Conservation (phyloP, 768 basidiomycete genomes). For the Rhodosporidiobolus sp. region DNA sequence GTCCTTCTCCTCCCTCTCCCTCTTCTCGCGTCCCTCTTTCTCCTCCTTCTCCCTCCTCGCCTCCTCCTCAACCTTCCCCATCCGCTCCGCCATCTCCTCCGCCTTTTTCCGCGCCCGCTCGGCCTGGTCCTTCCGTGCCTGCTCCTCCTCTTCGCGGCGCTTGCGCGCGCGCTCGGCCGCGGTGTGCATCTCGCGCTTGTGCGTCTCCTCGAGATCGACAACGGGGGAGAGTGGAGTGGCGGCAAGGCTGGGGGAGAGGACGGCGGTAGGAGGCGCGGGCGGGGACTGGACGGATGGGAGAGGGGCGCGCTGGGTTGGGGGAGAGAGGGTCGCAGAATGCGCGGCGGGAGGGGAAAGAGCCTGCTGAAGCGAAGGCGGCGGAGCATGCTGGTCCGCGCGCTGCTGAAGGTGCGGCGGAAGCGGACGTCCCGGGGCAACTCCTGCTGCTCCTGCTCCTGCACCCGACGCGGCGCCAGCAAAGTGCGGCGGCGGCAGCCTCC, state of each 20-base stretch:
- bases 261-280: not conserved
- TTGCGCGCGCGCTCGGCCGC: conserved; percentile 79
- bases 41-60: not conserved
- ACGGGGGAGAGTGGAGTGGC: not conserved
- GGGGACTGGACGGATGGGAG: not conserved
- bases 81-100: conserved; percentile 45
- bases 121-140: conserved; percentile 71
- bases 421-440: conserved; percentile 56
- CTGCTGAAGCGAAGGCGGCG: not conserved
- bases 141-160: conserved; percentile 76
- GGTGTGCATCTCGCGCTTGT: conserved; percentile 61
- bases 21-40: not conserved
- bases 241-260: not conserved
- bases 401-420: conserved; percentile 58
- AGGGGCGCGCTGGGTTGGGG: not conserved
- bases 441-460: not conserved
- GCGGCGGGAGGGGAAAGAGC: not conserved
- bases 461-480: not conserved
- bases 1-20: not conserved
- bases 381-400: not conserved
- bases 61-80: conserved; percentile 13
- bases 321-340: not conserved
- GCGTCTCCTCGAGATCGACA: conserved; percentile 44
- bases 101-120: conserved; percentile 77
- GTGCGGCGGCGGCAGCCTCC: conserved; percentile 8